These are phyloP conservation scores for Saturnispora dispora DNA, from an alignment of 805 yeast genomes.

Conservation along the genomic window DNA sequence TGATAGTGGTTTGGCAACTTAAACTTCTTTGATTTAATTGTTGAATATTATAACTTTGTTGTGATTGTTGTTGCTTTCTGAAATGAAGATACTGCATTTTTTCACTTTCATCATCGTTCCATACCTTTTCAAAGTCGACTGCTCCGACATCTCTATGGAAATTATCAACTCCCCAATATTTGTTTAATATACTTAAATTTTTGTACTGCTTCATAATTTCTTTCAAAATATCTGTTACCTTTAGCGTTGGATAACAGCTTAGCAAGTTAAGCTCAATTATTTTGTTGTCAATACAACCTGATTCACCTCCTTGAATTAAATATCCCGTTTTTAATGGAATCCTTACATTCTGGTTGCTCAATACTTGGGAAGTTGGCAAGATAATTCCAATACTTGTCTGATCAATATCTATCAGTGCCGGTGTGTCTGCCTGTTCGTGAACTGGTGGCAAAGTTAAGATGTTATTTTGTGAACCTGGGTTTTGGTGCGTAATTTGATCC, in stretches of 20 bases:
- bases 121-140: constrained; percentile 31
- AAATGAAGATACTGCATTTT: constrained; percentile 14
- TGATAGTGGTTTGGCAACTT: constrained; percentile 26
- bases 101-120: constrained; percentile 12
- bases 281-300: constrained; percentile 14
- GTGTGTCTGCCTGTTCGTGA: constrained; percentile 4
- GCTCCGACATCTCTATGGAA: constrained; percentile 14
- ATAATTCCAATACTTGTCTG: constrained; percentile 49
- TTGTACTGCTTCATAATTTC: constrained; percentile 52
- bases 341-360: constrained; percentile 62
- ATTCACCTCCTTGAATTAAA: constrained; percentile 33
- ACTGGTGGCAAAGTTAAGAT: constrained; percentile 5
- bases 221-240: constrained; percentile 44
- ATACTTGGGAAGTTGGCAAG: constrained; percentile 51
- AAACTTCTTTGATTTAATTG: not conserved
- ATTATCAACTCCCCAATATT: constrained; percentile 10
- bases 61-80: constrained; percentile 12
- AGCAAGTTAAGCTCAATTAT: constrained; percentile 56
- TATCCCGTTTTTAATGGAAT: constrained; percentile 67
- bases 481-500: constrained; percentile 12
- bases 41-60: not conserved
- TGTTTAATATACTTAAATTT: constrained; percentile 31
- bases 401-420: constrained; percentile 37
- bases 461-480: constrained; percentile 6
- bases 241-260: constrained; percentile 65